Base-by-base conservation (phyloP, 2,329 filamentous ascomycete genomes). In the Polytolypa hystricis region DNA sequence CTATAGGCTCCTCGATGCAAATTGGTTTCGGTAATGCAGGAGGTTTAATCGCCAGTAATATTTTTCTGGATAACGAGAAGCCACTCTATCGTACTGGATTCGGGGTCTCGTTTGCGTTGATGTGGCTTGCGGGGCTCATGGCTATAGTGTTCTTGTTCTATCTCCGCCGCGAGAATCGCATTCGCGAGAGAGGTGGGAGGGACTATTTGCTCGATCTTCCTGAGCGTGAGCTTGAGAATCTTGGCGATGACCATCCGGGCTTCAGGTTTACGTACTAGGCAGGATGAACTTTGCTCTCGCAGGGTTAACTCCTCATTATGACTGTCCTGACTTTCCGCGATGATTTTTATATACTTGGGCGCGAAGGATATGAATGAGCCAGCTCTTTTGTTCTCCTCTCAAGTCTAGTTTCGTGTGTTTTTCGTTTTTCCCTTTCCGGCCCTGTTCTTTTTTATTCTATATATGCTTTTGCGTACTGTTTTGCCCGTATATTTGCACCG, bases 1-100 rank as follows among this genome's bases (percentile, higher is more conserved):
- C 64, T 0, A 61, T 77, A 18, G 63, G 65, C 4, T 62, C 69
- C 14, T 71, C 70, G 11, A 60, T 74, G 42, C 67, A 67, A 57
- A 63, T 70, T 19, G 54, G 55, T 4, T 46, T 58, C 17, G 57
- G 56, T 1, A 58, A 57, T 35, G 50, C 47, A 23, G 54, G 53
- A 19, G 57, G 58, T 2, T 43, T 61, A 6, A 50, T 61, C 17
- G 56, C 54, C 3, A 57, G 53, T 32, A 56, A 56, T 38, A 45
- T 58, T 37, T 58, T 53, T 38, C 45, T 55, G 19, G 36, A 47
- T 15, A 40, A 40, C 5, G 53, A 58, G 33, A 51, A 52, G 4
- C 55, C 53, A 2, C 37, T 33, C 3, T 57, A 54, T 32, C 38
- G 26, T 2, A 53, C 49, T 2, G 55, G 54, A 6, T 54, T 49